Conservation (phyloP, 129 eudicot genomes). For the Chrysanthemum makinoi region DNA sequence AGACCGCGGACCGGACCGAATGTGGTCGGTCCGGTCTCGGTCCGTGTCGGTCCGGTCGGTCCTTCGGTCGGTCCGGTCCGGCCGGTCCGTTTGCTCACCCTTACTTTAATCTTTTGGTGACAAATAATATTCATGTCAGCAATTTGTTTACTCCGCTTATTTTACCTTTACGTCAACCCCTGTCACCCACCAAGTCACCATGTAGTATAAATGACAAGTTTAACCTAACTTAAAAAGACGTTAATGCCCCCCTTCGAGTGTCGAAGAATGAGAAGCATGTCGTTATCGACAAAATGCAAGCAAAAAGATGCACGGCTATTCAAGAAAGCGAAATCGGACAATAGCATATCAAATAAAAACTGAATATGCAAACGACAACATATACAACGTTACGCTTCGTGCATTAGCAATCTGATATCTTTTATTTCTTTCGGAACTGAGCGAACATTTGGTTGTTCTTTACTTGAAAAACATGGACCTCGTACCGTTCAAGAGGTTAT, state of each 20-base stretch:
- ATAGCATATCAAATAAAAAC: not conserved
- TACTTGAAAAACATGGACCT: no score
- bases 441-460: no score
- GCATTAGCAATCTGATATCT: no score
- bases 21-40: no score
- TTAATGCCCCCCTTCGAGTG: not conserved
- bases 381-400: no score
- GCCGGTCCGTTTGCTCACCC: no score
- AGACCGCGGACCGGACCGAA: no score
- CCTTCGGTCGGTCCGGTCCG: no score
- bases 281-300: not conserved
- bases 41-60: no score
- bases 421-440: no score
- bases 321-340: not conserved
- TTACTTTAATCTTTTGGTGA: no score
- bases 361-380: not conserved
- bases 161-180: constrained; percentile 10
- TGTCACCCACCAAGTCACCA: constrained; percentile 24
- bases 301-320: not conserved
- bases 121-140: constrained; percentile 24
- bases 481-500: no score
- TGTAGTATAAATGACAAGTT: constrained; percentile 1
- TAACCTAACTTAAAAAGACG: not conserved
- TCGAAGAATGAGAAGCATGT: not conserved
- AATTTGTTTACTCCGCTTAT: constrained; percentile 22